Percentiles rank a stretch among this genome's conserved stretches.
phyloP scores from a whole-genome alignment of 2,329 filamentous ascomycete genomes.

The Mycogone perniciosa region DNA sequence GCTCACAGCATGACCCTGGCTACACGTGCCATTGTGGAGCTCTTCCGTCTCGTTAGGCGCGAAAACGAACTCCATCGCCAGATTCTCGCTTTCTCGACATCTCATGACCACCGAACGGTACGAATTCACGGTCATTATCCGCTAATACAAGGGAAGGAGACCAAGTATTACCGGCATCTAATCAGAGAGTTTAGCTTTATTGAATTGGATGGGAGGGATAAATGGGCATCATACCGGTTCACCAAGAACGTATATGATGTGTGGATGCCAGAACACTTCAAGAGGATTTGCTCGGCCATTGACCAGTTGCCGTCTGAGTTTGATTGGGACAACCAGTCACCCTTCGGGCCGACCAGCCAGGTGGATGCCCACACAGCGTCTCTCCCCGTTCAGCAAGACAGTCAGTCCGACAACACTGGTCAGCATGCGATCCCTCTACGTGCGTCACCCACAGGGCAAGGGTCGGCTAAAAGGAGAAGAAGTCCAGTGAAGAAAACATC shows the following conservation, averaged over 20 bases:
- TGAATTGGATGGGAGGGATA: not conserved
- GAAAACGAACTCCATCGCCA: constrained; percentile 32
- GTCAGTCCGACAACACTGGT: not conserved
- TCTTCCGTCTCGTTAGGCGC: constrained; percentile 31
- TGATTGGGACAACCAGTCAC: constrained; percentile 5
- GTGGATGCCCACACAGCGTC: not conserved
- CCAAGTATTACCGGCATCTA: constrained; percentile 32
- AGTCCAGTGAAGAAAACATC: too few relatives aligned
- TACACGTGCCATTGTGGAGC: constrained; percentile 31
- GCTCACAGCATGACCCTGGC: constrained; percentile 36
- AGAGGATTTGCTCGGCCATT: constrained; percentile 11
- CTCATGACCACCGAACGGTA: constrained; percentile 22
- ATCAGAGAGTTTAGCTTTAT: constrained; percentile 31
- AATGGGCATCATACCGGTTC: not conserved
- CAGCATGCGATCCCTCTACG: constrained; percentile 26
- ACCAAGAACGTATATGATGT: not conserved
- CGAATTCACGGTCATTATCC: constrained; percentile 38
- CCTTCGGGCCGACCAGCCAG: not conserved
- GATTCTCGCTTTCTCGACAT: constrained; percentile 39
- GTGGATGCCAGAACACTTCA: constrained; percentile 3
- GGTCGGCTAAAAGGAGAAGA: too few relatives aligned
- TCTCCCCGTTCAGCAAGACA: not conserved
- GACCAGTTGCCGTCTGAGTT: constrained; percentile 8
- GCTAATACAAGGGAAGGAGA: constrained; percentile 28
- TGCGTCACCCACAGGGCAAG: too few relatives aligned